Base-by-base conservation (phyloP, 169 alveolate species). In the Plasmodium malariae region DNA sequence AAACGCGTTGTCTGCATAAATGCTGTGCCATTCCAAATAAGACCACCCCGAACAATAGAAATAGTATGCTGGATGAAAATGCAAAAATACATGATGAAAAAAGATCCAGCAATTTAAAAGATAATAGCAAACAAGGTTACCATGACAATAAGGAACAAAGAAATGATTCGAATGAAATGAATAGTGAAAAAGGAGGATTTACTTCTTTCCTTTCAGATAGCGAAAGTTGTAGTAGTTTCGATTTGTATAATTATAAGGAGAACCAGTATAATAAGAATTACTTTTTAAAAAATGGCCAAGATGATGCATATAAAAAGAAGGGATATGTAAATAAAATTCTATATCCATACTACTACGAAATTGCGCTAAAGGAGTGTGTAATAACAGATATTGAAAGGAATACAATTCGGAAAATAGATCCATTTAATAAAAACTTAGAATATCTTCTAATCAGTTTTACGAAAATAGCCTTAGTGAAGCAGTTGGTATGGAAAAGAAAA, bases 401-500 rank as follows among this genome's bases (percentile, higher is more conserved):
- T 17, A 71, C 28, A 6, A 48, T 63, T 37, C 74, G 28, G 21
- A 51, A 6, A 14, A 72, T 72, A 26, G 74, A 74, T 36, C 51
- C 65, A 2, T 80, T 65, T 30, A 63, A 80, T 65, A 12, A 21
- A 34, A 65, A 65, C 37, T 57, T 80, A 9, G 90, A 80, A 21
- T 37, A 80, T 32, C 48, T 65, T 14, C 60, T 80, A 3, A 54
- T 65, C 5, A 24, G 62, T 54, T 34, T 80, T 51, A 80, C 90
- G 4, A 24, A 59, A 19, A 65, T 65, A 48, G 90, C 90, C 19
- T 19, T 80, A 3, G 55, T 65, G 19, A 80, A 80, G n/a, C 74
- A 80, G 40, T 17, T 36, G 21, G 90, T 80, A 12, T 80, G 83
- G 90, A 65, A 65, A 54, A 65, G 36, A 17, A 54, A 62, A 68